A percentile compares a stretch with the other conserved stretches of the same genome.
Evolutionary conservation across 176 grass and related monocot genomes (phyloP).

Genomic region (Carex pumila): DNA sequence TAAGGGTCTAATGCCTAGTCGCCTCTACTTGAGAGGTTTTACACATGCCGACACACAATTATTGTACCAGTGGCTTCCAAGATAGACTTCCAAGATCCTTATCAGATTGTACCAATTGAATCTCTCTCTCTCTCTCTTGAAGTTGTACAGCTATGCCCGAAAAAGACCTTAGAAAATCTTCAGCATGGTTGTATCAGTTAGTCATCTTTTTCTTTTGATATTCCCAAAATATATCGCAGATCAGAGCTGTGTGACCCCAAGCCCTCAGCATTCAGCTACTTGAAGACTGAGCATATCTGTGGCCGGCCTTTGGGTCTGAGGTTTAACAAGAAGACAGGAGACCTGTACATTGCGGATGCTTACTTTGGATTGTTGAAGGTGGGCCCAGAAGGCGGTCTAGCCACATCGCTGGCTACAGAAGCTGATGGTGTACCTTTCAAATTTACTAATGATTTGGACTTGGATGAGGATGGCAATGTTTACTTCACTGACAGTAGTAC

Average conservation of each 20-base stretch:
- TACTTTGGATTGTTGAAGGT: conserved; percentile 76
- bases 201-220: not conserved
- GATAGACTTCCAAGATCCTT: not conserved
- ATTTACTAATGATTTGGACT: conserved; percentile 88
- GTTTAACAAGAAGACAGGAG: conserved; percentile 55
- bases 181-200: not conserved
- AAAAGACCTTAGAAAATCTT: not conserved
- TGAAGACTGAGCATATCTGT: conserved; percentile 79
- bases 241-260: conserved; percentile 55
- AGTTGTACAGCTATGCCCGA: not conserved
- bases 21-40: not conserved
- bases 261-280: conserved; percentile 56
- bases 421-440: conserved; percentile 78
- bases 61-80: not conserved
- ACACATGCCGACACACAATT: not conserved
- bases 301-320: conserved; percentile 76
- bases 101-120: not conserved
- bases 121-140: not conserved
- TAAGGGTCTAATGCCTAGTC: not conserved
- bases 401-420: conserved; percentile 55
- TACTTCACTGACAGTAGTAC: conserved; percentile 88
- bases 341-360: conserved; percentile 86
- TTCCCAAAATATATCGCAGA: conserved; percentile 3
- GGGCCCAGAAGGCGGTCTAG: conserved; percentile 67
- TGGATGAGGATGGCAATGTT: conserved; percentile 73